Base-by-base conservation (phyloP, 73 alveolate species). In the Paramecium sonneborni region DNA sequence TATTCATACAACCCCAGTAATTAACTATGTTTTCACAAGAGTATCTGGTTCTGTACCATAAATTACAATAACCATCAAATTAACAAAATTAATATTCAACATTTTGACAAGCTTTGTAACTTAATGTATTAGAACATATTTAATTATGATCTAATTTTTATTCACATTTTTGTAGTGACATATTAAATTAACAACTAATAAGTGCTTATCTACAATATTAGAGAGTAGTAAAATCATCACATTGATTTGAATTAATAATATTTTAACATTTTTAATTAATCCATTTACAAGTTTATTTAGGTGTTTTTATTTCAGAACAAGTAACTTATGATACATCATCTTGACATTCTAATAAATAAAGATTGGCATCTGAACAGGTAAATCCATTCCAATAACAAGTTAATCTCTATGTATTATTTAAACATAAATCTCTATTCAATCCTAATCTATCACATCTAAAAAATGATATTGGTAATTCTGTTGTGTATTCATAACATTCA, bases 1-100 rank as follows among this genome's bases (percentile, higher is more conserved):
- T 41, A 44, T 79, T 38, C 26, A 43, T 6, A 23, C 90, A 79
- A 30, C 90, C 90, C 69, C 74, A 79, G 4, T 79, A 18, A 24
- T 79, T 79, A 2, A 41, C 55, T 30, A 79, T 79, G 32, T 30
- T 38, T 11, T 79, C 46, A 24, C 90, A 79, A 1, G 58, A 35
- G 14, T 72, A 72, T 3, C 44, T 72, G 0, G 35, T 18, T 21
- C 58, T 72, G 12, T 72, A 20, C 86, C 86, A 72, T 15, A 9
- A 2, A 12, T 72, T 8, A 35, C 86, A 72, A 34, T 32, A 35
- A 3, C 32, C 38, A 72, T 72, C 44, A 35, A 35, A 62, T 62
- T 26, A 15, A 5, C 84, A 62, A 12, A 11, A 62, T 7, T 62
- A 43, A 26, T 26, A 12, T 62, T 62, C 52, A 30, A 62, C 84